These are phyloP conservation scores for Cercospora berteroae DNA, from an alignment of 2,329 filamentous ascomycete species.

Conservation along the genomic window DNA sequence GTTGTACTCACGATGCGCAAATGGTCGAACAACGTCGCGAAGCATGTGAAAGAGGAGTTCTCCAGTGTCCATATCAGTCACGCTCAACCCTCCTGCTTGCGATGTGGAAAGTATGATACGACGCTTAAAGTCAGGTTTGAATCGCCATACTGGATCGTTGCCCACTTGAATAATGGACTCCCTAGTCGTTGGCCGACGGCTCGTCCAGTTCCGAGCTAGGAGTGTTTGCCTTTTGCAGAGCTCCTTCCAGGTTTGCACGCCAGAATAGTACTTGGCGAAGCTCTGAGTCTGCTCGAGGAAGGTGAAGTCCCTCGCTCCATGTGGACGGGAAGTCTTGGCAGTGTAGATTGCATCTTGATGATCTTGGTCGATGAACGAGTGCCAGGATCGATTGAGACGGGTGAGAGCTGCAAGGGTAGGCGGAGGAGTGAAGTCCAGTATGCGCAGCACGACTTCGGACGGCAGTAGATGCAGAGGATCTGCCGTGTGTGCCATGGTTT, in stretches of 20 bases:
- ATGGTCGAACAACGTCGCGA: conserved; percentile 39
- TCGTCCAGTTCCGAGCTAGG: conserved; percentile 43
- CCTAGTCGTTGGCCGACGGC: conserved; percentile 36
- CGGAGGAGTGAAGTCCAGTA: conserved; percentile 42
- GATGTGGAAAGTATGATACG: conserved; percentile 48
- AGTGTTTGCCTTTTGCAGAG: conserved; percentile 45
- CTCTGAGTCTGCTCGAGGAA: conserved; percentile 30
- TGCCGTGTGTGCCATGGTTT: background rate
- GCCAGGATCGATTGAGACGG: conserved; percentile 40
- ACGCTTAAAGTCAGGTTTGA: conserved; percentile 48
- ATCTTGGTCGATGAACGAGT: conserved; percentile 44
- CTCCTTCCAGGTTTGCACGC: conserved; percentile 45
- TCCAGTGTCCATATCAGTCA: conserved; percentile 49
- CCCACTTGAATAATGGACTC: conserved; percentile 45
- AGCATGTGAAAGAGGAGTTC: conserved; percentile 40
- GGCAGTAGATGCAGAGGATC: conserved; percentile 37
- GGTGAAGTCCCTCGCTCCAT: conserved; percentile 34
- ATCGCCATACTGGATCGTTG: conserved; percentile 47
- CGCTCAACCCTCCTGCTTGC: conserved; percentile 46
- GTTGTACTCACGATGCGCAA: conserved; percentile 39
- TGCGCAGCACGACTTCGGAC: conserved; percentile 43
- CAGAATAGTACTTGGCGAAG: conserved; percentile 40
- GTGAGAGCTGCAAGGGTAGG: conserved; percentile 41
- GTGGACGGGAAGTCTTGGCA: conserved; percentile 36
- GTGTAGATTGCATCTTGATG: conserved; percentile 46